Base-by-base conservation (phyloP, 2,329 filamentous ascomycete species). In the Colletotrichum agaves region DNA sequence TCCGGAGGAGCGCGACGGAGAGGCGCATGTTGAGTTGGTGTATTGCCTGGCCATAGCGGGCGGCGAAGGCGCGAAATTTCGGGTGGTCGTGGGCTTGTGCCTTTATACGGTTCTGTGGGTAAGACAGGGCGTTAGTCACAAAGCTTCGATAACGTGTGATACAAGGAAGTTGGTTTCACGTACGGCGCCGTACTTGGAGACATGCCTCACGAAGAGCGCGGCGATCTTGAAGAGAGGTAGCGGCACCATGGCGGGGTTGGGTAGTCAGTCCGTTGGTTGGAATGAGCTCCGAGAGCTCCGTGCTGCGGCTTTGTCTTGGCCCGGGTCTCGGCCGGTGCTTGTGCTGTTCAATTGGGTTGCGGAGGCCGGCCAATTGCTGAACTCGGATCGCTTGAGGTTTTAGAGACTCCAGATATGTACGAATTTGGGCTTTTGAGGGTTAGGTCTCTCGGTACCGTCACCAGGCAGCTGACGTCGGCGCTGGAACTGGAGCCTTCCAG, bases 141-240 rank as follows among this genome's bases (percentile, higher is more conserved):
- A 10, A 46, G 17, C 33, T 23, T 27, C 27, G 52, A 31, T 56
- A n/a, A 33, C 23, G 15, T 13, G 43, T 11, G 21, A 35, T 60
- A 27, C n/a, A 23, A 21, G 2, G 19, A 27, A 59, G 46, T 11
- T 17, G 31, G 33, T 6, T n/a, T 47, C 52, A 79, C 87, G 72
- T 85, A 91, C 88, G 62, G 89, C 88, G 74, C 88, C 88, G 82
- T 91, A 91, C 79, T 91, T 91, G 63, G 88, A 91, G 60, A 91
- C 79, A 75, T 91, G 88, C 72, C 87, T 85, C 74, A 91, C 82
- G 71, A 91, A 88, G 52, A 91, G 82, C 63, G 88, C 78, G 21
- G 85, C 88, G 71, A 91, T 86, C 80, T 91, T 91, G 79, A 91
- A 91, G 17, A 91, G 81, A 19, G 89, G 89, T 43, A 91, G 81